Conservation (phyloP, 1,139 yeast genomes). For the Candida frijolesensis region DNA sequence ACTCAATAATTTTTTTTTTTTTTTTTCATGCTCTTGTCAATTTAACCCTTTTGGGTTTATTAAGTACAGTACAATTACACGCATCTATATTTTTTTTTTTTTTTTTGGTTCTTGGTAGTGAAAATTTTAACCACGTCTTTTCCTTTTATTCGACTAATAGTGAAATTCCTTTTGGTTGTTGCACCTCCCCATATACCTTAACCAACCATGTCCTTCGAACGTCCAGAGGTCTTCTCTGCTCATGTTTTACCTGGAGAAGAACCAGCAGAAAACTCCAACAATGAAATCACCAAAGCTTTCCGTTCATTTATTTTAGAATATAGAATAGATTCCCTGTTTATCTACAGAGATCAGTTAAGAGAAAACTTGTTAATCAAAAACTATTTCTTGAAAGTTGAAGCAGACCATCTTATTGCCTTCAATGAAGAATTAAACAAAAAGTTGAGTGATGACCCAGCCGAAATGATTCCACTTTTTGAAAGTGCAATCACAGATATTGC, state of each 20-base stretch:
- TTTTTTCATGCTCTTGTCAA: not conserved
- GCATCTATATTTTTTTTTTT: not conserved
- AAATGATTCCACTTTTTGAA: slow-evolving; percentile 87
- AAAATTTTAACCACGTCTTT: not conserved
- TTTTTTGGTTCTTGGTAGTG: no score
- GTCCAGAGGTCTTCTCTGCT: slow-evolving; percentile 80
- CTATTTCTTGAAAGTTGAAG: slow-evolving; percentile 72
- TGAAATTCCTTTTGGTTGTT: no score
- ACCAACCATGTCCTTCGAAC: slow-evolving; percentile 66
- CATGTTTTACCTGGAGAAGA: slow-evolving; percentile 85
- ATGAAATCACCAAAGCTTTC: slow-evolving; percentile 80
- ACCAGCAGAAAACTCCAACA: slow-evolving; percentile 65
- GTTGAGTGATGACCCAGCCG: slow-evolving; percentile 84
- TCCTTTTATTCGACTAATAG: not conserved
- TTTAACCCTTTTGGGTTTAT: slow-evolving; percentile 2
- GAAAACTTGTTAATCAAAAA: slow-evolving; percentile 81
- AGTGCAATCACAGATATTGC: slow-evolving; percentile 90
- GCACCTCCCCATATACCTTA: not conserved
- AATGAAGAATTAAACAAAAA: slow-evolving; percentile 88
- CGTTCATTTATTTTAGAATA: slow-evolving; percentile 83
- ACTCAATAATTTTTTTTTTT: not conserved
- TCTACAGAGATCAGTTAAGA: slow-evolving; percentile 89
- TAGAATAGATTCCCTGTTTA: slow-evolving; percentile 76
- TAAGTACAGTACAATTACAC: not conserved
- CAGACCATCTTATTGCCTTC: slow-evolving; percentile 84